These are phyloP conservation scores for Yamadazyma scolyti DNA, from an alignment of 805 yeast genomes.

Conservation along the genomic window DNA sequence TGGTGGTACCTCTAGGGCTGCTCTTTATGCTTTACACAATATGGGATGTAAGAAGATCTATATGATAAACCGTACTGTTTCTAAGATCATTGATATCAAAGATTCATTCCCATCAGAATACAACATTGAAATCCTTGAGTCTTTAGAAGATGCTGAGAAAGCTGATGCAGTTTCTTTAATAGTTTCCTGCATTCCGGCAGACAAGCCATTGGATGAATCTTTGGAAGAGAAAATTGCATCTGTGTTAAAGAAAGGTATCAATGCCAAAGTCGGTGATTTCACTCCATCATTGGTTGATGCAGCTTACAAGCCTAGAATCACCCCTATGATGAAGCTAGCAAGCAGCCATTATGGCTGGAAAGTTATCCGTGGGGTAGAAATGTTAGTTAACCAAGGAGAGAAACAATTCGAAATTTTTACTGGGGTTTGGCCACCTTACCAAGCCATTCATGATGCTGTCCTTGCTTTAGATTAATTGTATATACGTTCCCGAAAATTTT, in stretches of 20 bases:
- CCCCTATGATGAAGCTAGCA: slow-evolving; percentile 84
- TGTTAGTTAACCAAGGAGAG: slow-evolving; percentile 91
- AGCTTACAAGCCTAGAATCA: slow-evolving; percentile 85
- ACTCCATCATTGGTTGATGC: slow-evolving; percentile 75
- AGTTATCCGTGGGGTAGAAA: slow-evolving; percentile 86
- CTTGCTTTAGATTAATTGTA: slow-evolving; percentile 8
- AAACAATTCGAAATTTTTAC: slow-evolving; percentile 82
- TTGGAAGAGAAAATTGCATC: slow-evolving; percentile 48
- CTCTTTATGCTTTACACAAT: slow-evolving; percentile 75
- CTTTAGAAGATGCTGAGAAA: slow-evolving; percentile 41
- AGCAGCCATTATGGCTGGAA: slow-evolving; percentile 60
- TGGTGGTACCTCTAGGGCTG: slow-evolving; percentile 97
- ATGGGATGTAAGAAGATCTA: slow-evolving; percentile 77
- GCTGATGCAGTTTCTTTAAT: slow-evolving; percentile 53
- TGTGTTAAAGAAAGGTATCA: slow-evolving; percentile 40
- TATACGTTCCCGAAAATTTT: too few species aligned
- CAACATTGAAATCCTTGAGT: slow-evolving; percentile 56
- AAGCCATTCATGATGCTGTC: slow-evolving; percentile 61
- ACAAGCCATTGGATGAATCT: slow-evolving; percentile 56
- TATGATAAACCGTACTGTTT: slow-evolving; percentile 73
- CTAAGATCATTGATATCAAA: slow-evolving; percentile 59
- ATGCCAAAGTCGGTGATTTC: slow-evolving; percentile 29
- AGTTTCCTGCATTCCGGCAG: slow-evolving; percentile 84
- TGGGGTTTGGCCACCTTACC: slow-evolving; percentile 60
- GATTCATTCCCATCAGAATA: slow-evolving; percentile 56